Conservation (phyloP, 2,329 filamentous ascomycete genomes). For the Alternaria brassicae region DNA sequence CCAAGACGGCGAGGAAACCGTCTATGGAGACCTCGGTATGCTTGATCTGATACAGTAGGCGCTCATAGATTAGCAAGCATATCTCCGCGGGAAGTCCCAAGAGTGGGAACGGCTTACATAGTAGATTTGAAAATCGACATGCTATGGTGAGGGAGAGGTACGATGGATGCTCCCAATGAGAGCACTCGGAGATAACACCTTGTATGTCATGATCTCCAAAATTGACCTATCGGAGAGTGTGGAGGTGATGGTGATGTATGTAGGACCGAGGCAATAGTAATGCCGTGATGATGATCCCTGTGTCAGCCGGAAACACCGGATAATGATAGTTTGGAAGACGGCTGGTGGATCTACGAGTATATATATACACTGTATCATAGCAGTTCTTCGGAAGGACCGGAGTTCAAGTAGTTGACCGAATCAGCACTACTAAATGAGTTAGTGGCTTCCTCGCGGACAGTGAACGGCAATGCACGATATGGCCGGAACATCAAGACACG, state of each 20-base stretch:
- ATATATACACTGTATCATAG: neutral
- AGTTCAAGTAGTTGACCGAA: neutral
- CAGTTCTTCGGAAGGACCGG: no score
- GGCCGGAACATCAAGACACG: neutral
- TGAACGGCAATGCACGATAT: neutral
- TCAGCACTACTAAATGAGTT: neutral
- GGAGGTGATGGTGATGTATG: neutral
- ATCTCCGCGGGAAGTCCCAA: neutral
- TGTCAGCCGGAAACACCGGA: neutral
- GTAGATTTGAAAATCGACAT: neutral
- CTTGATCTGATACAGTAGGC: neutral
- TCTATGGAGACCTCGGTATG: neutral
- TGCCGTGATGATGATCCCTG: neutral
- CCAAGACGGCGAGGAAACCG: neutral
- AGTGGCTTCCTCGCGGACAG: neutral
- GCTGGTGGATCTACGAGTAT: neutral
- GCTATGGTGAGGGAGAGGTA: neutral
- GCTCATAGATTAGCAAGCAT: neutral
- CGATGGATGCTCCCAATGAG: neutral
- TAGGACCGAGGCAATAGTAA: no score
- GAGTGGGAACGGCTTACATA: neutral
- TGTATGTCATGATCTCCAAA: neutral
- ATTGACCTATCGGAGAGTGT: neutral
- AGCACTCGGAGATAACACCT: neutral
- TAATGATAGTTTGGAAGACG: neutral